phyloP scores from a whole-genome alignment of 306 rosid genomes.

The Pueraria montana region DNA sequence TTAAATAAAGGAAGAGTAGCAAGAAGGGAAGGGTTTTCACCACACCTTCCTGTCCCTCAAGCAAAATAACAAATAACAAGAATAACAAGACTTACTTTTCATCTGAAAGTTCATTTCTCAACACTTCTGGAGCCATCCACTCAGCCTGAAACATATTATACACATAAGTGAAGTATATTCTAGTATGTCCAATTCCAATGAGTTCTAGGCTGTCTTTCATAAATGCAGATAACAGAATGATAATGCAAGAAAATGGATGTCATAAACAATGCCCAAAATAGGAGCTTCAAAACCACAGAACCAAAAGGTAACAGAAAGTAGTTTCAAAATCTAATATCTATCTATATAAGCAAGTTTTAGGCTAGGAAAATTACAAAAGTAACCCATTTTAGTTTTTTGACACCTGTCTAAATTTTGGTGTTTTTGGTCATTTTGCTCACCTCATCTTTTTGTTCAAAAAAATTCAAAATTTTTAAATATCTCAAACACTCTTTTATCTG shows the following conservation, averaged over 20 bases:
- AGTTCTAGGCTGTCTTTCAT: conserved; percentile 19
- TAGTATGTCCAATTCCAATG: conserved; percentile 35
- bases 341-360: too few species aligned
- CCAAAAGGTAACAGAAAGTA: conserved; percentile 21
- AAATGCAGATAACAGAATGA: conserved; percentile 24
- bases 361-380: too few species aligned
- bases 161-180: conserved; percentile 41
- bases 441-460: too few species aligned
- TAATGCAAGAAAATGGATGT: conserved; percentile 37
- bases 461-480: too few species aligned
- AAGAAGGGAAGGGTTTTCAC: conserved; percentile 3
- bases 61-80: conserved; percentile 35
- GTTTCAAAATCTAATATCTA: too few species aligned
- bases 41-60: background rate
- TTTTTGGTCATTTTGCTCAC: too few species aligned
- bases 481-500: too few species aligned
- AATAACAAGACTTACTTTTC: conserved; percentile 77
- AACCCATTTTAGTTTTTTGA: too few species aligned
- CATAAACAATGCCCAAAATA: conserved; percentile 24
- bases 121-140: conserved; percentile 99
- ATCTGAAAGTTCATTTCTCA: conserved; percentile 95
- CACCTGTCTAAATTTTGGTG: too few species aligned
- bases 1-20: conserved; percentile 14
- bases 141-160: conserved; percentile 80
- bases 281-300: conserved; percentile 19